Evolutionary conservation across 2,329 filamentous ascomycete genomes (phyloP).

Genomic region (Beauveria asiatica): DNA sequence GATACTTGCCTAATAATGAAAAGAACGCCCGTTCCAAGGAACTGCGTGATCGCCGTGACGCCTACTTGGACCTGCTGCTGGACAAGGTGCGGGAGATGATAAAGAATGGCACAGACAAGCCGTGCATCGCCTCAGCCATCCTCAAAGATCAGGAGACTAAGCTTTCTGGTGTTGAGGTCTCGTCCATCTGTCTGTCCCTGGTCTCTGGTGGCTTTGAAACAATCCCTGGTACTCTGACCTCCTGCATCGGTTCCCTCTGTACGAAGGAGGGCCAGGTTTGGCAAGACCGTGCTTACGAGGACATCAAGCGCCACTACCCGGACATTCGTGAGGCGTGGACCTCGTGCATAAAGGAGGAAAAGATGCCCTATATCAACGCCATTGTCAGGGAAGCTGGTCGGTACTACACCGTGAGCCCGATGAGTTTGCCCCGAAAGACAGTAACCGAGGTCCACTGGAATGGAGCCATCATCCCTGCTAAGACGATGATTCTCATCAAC

Average conservation of each 20-base stretch:
- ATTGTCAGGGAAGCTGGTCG: slow-evolving; percentile 44
- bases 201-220: slow-evolving; percentile 48
- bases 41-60: slow-evolving; percentile 37
- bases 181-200: slow-evolving; percentile 42
- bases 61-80: slow-evolving; percentile 39
- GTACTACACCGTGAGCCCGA: slow-evolving; percentile 45
- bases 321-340: slow-evolving; percentile 38
- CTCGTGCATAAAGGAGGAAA: slow-evolving; percentile 34
- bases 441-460: slow-evolving; percentile 42
- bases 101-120: slow-evolving; percentile 40
- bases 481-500: slow-evolving; percentile 47
- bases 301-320: slow-evolving; percentile 40
- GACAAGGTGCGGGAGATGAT: slow-evolving; percentile 44
- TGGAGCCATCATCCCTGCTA: slow-evolving; percentile 39
- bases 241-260: slow-evolving; percentile 39
- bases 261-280: slow-evolving; percentile 39
- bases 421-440: slow-evolving; percentile 44
- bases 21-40: slow-evolving; percentile 39
- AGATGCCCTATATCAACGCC: slow-evolving; percentile 37
- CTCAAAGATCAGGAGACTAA: slow-evolving; percentile 46
- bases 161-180: slow-evolving; percentile 42
- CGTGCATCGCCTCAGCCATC: slow-evolving; percentile 45
- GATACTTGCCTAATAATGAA: slow-evolving; percentile 43
- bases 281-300: slow-evolving; percentile 43
- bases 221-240: slow-evolving; percentile 44